Evolutionary conservation across 495 filamentous ascomycete species (phyloP), one percentile per base, ranked within the genome.

Genomic region (Tuber magnatum): DNA sequence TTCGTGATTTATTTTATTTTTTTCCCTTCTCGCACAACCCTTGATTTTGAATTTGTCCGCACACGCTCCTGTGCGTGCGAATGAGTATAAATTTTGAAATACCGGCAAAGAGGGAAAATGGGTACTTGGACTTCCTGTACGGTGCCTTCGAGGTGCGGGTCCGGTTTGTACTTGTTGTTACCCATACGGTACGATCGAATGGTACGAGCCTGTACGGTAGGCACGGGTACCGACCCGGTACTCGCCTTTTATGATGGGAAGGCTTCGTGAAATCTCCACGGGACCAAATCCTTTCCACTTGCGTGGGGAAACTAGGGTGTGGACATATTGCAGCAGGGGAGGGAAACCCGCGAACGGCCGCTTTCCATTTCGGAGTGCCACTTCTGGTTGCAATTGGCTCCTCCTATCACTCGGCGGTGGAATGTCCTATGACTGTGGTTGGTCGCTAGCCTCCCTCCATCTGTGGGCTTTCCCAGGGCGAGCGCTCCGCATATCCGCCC

Each of bases 371-470:
- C 56, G 7, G 28, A 65, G 28, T 35, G 56, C 56, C 5, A 12
- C 56, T 65, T 65, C 56, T 65, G 56, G 28, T 65, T 1, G 56
- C 32, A 32, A 65, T 65, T 65, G 56, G 56, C 56, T 35, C 56
- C 56, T 65, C 56, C 56, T 65, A 8, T 65, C 56, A 65, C 56
- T 65, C 56, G 56, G 56, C 56, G 56, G 56, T 65, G 56, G 56
- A 65, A 35, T 28, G 56, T 35, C 1, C 32, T 28, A 65, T 28
- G 56, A 35, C 28, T 35, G 28, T 78, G 77, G 77, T 79, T 79
- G 77, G 77, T 42, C 72, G 41, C 20, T 75, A 39, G 76, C 65
- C 76, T 78, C 78, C 76, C 77, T 79, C 77, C 77, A 75, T 78
- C 77, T 78, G 38, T 78, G 76, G 74, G 28, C 5, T 35, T 61